Evolutionary conservation across 345 rosid species (phyloP), one percentile per base, ranked within the genome.

Genomic region (Microcos paniculata): DNA sequence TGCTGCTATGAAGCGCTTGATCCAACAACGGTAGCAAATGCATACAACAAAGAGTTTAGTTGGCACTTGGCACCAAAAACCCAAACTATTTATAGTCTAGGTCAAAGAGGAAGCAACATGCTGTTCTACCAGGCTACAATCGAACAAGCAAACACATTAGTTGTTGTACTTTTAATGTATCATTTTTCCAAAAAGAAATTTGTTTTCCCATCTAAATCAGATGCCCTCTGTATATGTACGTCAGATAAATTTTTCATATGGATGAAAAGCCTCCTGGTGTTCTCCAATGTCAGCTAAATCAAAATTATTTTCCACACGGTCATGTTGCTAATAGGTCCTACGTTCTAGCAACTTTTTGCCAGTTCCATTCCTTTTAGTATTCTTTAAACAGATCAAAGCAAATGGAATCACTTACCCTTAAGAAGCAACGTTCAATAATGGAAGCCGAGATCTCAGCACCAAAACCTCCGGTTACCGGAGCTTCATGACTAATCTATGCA

Each of bases 361-460:
- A 69, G 33, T 69, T 69, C 16, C 21, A 48, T 69, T 48, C 53
- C 19, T 68, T n/a, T 21, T 53, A 45, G 28, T 45, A 42, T 42
- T 61, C 52, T 19, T 33, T 21, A 38, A 70, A 42, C 35, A 56
- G 3, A 45, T 66, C 48, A 40, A 33, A 65, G 69, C 6, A 72
- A 13, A 56, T 43, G 28, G 16, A 43, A 42, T 18, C 40, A 69
- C 72, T 85, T 82, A 90, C 95, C 81, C 91, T 81, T 83, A 87
- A 80, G 86, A 94, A 94, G 84, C 97, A 90, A 68, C 91, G 85
- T 66, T 94, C 97, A n/a, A 94, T 73, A 23, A 92, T 87, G 35
- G 96, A 85, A 43, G 96, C 94, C 35, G 97, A 83, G 74, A 92
- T 94, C 84, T 94, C 96, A 46, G 97, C 97, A 12, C 98, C 98